Conservation (phyloP, 345 rosid species). For the Eucalyptus tenuipes region DNA sequence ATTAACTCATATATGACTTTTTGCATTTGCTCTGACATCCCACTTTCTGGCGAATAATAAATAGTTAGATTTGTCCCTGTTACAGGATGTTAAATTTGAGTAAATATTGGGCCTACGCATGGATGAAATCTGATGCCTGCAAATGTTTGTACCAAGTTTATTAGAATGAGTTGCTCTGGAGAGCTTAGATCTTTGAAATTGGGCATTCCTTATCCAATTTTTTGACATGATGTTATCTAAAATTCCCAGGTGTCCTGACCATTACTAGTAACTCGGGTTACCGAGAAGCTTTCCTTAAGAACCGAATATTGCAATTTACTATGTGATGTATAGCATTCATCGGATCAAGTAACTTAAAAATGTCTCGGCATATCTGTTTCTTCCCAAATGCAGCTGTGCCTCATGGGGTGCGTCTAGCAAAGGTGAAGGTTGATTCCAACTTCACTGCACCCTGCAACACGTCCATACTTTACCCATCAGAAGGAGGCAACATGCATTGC, state of each 20-base stretch:
- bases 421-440: slow-evolving; percentile 56
- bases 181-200: not conserved
- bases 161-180: not conserved
- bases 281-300: not conserved
- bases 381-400: slow-evolving; percentile 18
- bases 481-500: slow-evolving; percentile 96
- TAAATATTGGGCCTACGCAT: not conserved
- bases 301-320: not conserved
- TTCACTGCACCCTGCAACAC: slow-evolving; percentile 67
- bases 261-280: not conserved
- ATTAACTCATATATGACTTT: not conserved
- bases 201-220: not conserved
- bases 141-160: not conserved
- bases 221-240: not conserved
- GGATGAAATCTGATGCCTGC: not conserved
- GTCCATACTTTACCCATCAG: slow-evolving; percentile 77
- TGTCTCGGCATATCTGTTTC: not conserved
- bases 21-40: not conserved
- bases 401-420: slow-evolving; percentile 47
- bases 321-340: not conserved
- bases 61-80: not conserved
- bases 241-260: not conserved
- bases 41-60: not conserved
- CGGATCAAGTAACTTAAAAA: not conserved
- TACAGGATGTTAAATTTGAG: not conserved